A percentile compares a stretch with the other conserved stretches of the same genome.
Evolutionary conservation across 192 early-diverging fungal species (phyloP).

Genomic region (Podila epicladia): DNA sequence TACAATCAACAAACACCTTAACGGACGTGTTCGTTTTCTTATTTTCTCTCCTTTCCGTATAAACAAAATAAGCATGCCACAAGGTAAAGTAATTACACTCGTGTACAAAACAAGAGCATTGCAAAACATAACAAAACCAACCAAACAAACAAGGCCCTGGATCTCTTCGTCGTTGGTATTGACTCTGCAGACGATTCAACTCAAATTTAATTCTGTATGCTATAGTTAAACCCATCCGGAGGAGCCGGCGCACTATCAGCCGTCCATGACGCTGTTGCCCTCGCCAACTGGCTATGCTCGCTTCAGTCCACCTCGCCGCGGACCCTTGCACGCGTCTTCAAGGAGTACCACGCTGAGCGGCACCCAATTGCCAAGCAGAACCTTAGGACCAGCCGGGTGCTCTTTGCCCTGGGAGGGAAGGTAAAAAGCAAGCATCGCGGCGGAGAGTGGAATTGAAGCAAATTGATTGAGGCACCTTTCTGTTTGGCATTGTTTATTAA

Average conservation of each 20-base stretch:
- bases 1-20: too few relatives aligned
- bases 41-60: not conserved
- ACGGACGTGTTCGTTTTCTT: not conserved
- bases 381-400: not conserved
- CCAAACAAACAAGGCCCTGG: not conserved
- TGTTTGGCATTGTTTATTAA: too few relatives aligned
- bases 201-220: not conserved
- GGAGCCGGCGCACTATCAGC: not conserved
- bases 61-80: conserved; percentile 3
- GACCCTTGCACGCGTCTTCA: not conserved
- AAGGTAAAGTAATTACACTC: not conserved
- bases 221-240: not conserved
- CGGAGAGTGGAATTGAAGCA: not conserved
- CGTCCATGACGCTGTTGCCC: not conserved
- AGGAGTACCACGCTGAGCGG: conserved; percentile 2
- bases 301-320: not conserved
- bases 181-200: not conserved
- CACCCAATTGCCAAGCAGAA: not conserved
- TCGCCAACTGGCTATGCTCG: not conserved
- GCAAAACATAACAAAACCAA: not conserved
- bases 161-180: not conserved
- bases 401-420: not conserved
- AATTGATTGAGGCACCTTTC: too few relatives aligned
- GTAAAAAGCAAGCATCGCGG: not conserved
- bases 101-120: not conserved